Evolutionary conservation across 2,329 filamentous ascomycete genomes (phyloP).

Genomic region (Colletotrichum eleusines): DNA sequence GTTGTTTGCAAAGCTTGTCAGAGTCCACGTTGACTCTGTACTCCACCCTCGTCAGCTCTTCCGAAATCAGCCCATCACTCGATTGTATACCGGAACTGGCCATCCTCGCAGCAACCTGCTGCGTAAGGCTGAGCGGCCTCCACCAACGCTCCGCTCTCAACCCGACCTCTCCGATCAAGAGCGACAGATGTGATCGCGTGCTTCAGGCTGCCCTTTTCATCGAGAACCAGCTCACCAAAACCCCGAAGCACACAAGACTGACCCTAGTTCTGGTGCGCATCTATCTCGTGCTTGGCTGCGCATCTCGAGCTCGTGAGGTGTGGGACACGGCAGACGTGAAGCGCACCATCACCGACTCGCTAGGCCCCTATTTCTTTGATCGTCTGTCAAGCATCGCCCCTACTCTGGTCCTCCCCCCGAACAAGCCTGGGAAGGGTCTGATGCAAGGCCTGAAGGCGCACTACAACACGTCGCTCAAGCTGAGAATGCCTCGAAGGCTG

Average conservation of each 20-base stretch:
- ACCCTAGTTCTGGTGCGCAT: conserved; percentile 65
- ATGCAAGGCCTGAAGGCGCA: conserved; percentile 59
- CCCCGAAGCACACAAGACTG: conserved; percentile 60
- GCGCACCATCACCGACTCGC: conserved; percentile 67
- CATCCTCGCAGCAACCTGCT: conserved; percentile 52
- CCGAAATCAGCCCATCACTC: conserved; percentile 19
- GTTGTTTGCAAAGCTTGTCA: conserved; percentile 29
- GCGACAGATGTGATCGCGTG: conserved; percentile 48
- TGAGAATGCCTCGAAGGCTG: conserved; percentile 57
- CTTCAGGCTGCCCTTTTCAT: conserved; percentile 64
- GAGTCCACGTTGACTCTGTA: conserved; percentile 38
- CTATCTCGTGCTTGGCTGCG: conserved; percentile 64
- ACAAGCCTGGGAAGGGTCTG: conserved; percentile 46
- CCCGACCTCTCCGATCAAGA: conserved; percentile 13
- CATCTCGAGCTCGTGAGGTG: conserved; percentile 58
- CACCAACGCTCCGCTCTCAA: conserved; percentile 22
- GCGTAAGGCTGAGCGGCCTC: conserved; percentile 46
- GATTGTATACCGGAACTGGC: conserved; percentile 50
- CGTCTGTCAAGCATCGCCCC: conserved; percentile 66
- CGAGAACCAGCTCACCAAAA: conserved; percentile 60
- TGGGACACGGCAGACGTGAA: conserved; percentile 68
- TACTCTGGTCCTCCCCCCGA: conserved; percentile 50
- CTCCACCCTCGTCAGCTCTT: conserved; percentile 28
- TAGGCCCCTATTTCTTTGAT: conserved; percentile 67
- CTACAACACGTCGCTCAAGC: conserved; percentile 59